Percentiles rank a stretch among this genome's conserved stretches.
Conservation (phyloP, 148 eudicot species). For the Pouteria glomerata region DNA sequence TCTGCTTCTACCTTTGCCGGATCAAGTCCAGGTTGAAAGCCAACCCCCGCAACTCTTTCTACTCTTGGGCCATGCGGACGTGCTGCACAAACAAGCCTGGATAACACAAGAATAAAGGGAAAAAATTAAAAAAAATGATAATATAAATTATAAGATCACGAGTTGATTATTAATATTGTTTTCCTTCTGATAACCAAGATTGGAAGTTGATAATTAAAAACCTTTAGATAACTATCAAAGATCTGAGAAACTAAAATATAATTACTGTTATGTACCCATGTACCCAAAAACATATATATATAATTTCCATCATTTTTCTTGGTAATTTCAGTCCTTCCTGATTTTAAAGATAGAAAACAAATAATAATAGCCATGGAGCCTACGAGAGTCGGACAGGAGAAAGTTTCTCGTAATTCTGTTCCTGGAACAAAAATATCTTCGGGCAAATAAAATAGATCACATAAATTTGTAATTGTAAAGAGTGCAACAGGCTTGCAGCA, state of each 20-base stretch:
- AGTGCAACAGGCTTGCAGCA: not conserved
- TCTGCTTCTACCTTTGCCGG: slow-evolving; percentile 55
- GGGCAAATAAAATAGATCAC: not conserved
- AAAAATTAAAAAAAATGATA: not conserved
- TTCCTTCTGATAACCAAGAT: not conserved
- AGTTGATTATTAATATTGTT: too few species aligned
- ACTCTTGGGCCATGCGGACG: slow-evolving; percentile 61
- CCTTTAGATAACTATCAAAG: not conserved
- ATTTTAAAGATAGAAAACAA: too few species aligned
- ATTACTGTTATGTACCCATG: too few species aligned
- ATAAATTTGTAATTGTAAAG: not conserved
- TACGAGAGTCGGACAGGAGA: not conserved
- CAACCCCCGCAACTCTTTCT: slow-evolving; percentile 80
- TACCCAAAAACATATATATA: too few species aligned
- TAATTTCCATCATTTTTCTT: too few species aligned
- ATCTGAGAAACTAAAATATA: not conserved
- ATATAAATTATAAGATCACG: not conserved
- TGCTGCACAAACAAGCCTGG: slow-evolving; percentile 70
- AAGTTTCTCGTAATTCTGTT: not conserved
- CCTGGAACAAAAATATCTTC: not conserved
- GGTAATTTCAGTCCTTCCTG: too few species aligned
- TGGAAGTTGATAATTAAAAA: not conserved
- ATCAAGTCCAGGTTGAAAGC: slow-evolving; percentile 97
- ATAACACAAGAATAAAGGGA: not conserved
- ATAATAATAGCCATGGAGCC: too few species aligned